phyloP scores from a whole-genome alignment of 2,329 filamentous ascomycete genomes.

The Fusarium continuum region DNA sequence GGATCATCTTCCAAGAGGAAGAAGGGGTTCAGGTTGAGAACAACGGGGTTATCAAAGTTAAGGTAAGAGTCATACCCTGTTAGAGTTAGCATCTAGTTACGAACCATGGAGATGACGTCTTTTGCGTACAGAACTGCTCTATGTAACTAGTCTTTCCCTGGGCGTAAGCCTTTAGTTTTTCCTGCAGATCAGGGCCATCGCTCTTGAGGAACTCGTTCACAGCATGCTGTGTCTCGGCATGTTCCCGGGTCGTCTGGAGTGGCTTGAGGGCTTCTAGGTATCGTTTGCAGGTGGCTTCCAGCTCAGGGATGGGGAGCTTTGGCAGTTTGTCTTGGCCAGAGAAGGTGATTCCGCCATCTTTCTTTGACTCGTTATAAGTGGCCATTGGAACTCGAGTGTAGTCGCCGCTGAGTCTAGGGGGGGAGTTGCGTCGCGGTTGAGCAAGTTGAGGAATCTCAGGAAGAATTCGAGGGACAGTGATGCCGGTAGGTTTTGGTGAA shows the following conservation, averaged over 20 bases:
- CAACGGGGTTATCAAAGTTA: constrained; percentile 97
- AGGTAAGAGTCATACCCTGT: constrained; percentile 98
- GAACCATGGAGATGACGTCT: not conserved
- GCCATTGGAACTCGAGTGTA: constrained; percentile 63
- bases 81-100: constrained; percentile 11
- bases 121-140: constrained; percentile 86
- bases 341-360: constrained; percentile 83
- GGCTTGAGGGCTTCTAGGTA: constrained; percentile 84
- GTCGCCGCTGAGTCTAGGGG: constrained; percentile 42
- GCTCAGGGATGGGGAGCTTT: constrained; percentile 90
- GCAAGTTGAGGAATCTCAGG: constrained; percentile 47
- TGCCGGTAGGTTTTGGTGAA: constrained; percentile 38
- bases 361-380: constrained; percentile 60
- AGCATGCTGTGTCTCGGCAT: constrained; percentile 81
- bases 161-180: constrained; percentile 90
- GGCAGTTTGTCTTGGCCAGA: constrained; percentile 87
- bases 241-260: constrained; percentile 82
- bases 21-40: constrained; percentile 97
- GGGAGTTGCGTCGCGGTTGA: constrained; percentile 35
- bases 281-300: constrained; percentile 79
- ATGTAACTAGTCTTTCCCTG: constrained; percentile 94
- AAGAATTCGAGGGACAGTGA: constrained; percentile 53
- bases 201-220: constrained; percentile 82
- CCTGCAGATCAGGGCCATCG: constrained; percentile 86
- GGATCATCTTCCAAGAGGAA: constrained; percentile 98